A percentile compares a stretch with the other conserved stretches of the same genome.
These are phyloP conservation scores for Oryza australiensis DNA, from an alignment of 176 grass and related monocot genomes.

Conservation along the genomic window DNA sequence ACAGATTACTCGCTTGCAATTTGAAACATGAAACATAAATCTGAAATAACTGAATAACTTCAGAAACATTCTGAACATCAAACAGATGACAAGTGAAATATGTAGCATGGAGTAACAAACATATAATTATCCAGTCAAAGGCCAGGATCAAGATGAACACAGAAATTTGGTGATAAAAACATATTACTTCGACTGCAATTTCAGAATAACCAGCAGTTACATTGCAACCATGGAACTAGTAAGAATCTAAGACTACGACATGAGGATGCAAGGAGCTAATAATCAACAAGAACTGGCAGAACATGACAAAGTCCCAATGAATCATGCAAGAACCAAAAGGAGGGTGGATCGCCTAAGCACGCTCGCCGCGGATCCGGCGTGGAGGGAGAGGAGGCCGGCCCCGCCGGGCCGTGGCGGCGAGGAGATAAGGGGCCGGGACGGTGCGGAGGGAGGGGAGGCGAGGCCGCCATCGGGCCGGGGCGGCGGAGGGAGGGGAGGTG, in stretches of 20 bases:
- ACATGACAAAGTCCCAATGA: background rate
- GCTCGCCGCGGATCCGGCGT: conserved; percentile 60
- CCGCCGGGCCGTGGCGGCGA: no score
- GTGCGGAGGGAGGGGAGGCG: no score
- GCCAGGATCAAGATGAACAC: background rate
- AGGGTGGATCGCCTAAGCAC: background rate
- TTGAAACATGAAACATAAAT: no score
- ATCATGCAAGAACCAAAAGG: background rate
- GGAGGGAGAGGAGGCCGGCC: no score
- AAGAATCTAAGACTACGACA: background rate
- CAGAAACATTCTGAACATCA: background rate
- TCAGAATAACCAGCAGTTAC: no score
- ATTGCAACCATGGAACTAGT: background rate
- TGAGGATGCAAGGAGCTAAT: background rate
- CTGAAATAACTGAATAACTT: background rate
- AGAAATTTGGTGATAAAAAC: background rate
- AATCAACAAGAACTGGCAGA: background rate
- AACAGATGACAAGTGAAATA: background rate
- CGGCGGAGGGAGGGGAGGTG: no score
- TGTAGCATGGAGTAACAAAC: background rate
- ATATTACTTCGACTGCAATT: background rate
- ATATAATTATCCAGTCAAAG: background rate
- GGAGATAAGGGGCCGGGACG: no score
- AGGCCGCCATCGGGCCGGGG: no score
- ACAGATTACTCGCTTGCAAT: no score